These are phyloP conservation scores for Neurospora intermedia DNA, from an alignment of 495 filamentous ascomycete genomes.

Conservation along the genomic window DNA sequence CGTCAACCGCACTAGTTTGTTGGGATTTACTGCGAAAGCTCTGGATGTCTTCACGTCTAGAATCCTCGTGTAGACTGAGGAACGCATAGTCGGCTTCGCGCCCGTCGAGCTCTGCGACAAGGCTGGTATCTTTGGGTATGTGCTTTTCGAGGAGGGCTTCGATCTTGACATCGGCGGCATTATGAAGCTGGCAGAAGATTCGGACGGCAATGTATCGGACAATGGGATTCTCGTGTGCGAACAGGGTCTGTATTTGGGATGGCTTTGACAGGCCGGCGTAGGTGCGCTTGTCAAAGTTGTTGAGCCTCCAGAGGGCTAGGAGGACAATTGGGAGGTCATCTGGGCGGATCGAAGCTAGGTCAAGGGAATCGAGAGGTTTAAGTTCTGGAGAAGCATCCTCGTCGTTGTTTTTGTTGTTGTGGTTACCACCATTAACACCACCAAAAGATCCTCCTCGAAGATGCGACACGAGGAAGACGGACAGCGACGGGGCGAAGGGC, in stretches of 20 bases:
- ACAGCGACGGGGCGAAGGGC: constrained; percentile 65
- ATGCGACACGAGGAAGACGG: constrained; percentile 35
- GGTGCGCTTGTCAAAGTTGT: constrained; percentile 57
- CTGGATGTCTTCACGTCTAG: constrained; percentile 31
- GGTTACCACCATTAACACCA: background rate
- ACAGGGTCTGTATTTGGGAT: constrained; percentile 53
- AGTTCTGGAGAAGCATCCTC: background rate
- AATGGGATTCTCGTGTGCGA: constrained; percentile 46
- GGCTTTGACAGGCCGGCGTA: constrained; percentile 54
- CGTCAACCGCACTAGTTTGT: constrained; percentile 11
- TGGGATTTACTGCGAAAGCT: constrained; percentile 30
- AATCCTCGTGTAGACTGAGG: constrained; percentile 70
- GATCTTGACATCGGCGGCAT: constrained; percentile 67
- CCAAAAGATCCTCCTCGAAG: constrained; percentile 9
- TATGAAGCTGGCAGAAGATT: constrained; percentile 65
- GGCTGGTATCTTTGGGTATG: constrained; percentile 44
- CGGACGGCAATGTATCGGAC: constrained; percentile 75
- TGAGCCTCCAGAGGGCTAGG: constrained; percentile 63
- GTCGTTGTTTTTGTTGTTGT: background rate
- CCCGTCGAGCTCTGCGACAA: constrained; percentile 67
- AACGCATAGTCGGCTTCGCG: constrained; percentile 72
- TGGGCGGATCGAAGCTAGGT: constrained; percentile 13
- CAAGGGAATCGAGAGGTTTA: constrained; percentile 6
- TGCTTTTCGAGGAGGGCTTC: constrained; percentile 57
- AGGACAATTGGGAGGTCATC: constrained; percentile 36